Base-by-base conservation (phyloP, 129 eudicot species). In the Centaurea solstitialis region DNA sequence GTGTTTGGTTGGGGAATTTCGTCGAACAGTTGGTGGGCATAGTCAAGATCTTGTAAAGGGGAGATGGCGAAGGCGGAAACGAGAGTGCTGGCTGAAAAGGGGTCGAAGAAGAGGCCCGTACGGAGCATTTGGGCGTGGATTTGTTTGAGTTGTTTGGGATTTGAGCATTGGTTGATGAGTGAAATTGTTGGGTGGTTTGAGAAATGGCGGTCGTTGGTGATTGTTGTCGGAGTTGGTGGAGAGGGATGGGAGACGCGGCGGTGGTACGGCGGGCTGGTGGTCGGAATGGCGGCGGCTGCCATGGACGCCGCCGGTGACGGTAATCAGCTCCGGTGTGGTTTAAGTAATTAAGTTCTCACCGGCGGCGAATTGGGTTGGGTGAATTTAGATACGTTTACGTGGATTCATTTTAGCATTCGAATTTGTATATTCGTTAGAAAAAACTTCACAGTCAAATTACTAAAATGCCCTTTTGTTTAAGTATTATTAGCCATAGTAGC, bases 71-170 rank as follows among this genome's bases (percentile, higher is more conserved):
- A 68, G 0, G 88, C 83, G 4, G 83, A 61, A 33, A 93, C 74
- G n/a, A 93, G 93, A 8, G 73, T 84, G 75, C 92, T 90, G 83
- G 92, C 88, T 28, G 98, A 80, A 79, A 83, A 87, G 41, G 98
- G 92, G 81, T 93, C 98, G 23, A 41, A 78, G 74, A 93, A 87
- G 4, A 93, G 85, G 0, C 92, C 91, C 0, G 50, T 76, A 0
- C 92, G 90, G 67, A 93, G 90, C 93, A 93, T 90, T 68, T 86
- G 92, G 23, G 96, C 92, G 45, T 93, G 98, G 41, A 90, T 86
- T 79, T 90, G 92, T 43, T 87, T 89, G 85, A 90, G 91, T 30
- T 90, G 93, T 0, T 79, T 83, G 3, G 70, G 1, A 53, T 82
- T 80, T 12, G 90, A 80, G 79, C 91, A 90, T 72, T 80, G 83